Evolutionary conservation across 768 basidiomycete genomes (phyloP), one percentile per base, ranked within the genome.

Genomic region (Lyophyllum semitale): DNA sequence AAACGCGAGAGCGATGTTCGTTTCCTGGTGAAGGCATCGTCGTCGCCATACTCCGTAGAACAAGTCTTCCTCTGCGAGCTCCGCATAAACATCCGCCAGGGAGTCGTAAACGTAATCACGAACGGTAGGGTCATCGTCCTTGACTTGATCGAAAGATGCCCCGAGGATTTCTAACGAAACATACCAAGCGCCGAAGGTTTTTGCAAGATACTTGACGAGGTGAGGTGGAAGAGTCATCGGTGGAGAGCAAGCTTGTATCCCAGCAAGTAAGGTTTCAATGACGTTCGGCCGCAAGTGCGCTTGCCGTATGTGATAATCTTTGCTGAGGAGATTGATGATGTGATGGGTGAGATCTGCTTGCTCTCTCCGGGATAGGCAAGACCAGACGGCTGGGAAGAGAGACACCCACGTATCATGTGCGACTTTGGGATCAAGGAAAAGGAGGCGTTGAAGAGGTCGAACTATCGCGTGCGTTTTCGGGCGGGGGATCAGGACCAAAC

Each of bases 181-280:
- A 68, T 97, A 91, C 95, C 96, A 98, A n/a, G 92, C 91, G 35
- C 93, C 88, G 70, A 91, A 99, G 0, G 93, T 93, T 73, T 98
- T 97, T 17, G 92, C 93, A 30, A 98, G 85, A 68, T 95, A 99
- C 68, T 98, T 98, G 62, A 98, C 82, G 32, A 99, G 84, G 64
- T 96, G 91, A 11, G 97, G 95, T 8, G 97, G 97, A 2, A 99
- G 79, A 27, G 84, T 85, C 81, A 97, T 88, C 0, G 90, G 82
- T 5, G 95, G 93, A 8, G 79, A 83, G 68, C 95, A 97, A n/a
- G 87, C 83, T 37, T 92, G 85, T 38, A 92, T 80, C 1, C 93
- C 93, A 18, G 83, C 82, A 22, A 99, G 85, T 26, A 99, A 78
- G 0, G 94, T 94, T 67, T 97, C 90, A 43, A 98, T 84, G 55